Evolutionary conservation across 441 rosid species (phyloP), one percentile per base, ranked within the genome.

Genomic region (Iberis amara): DNA sequence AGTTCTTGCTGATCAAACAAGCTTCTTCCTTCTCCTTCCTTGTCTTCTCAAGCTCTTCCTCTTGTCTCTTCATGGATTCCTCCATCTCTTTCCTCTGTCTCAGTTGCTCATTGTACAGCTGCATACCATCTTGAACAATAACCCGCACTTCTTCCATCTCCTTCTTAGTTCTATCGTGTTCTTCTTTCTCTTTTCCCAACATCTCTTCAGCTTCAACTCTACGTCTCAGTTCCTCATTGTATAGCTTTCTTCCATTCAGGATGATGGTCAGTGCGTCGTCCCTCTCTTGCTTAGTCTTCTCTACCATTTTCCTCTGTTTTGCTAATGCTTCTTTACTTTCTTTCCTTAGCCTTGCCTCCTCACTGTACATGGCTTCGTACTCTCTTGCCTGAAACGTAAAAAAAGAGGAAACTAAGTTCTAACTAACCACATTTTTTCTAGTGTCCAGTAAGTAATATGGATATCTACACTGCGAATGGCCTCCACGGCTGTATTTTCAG

Each of bases 21-120:
- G 68, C 79, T 55, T 77, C 73, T 44, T 78, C 78, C 49, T 66
- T 67, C 66, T 73, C 70, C 32, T 52, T 55, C 76, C 59, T 79
- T 35, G 56, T 43, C 57, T 62, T 67, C 67, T 68, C 68, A 4
- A 55, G 49, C 6, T 67, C 70, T 37, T 73, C 76, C 64, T 49
- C 78, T 63, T 55, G 74, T 66, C 63, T 68, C 53, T 53, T 57
- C 39, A 68, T 35, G 15, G 30, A 39, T 51, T 58, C 79, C 60
- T 79, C 72, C 18, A 68, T 59, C 55, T 84, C 70, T 53, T 50
- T 77, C 75, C 75, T 64, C 32, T 37, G 70, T 42, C 66, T 68
- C 61, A 61, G 66, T 71, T 75, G 80, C 55, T 63, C 69, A 21
- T 44, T 37, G 61, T 59, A 66, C 23, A 66, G 50, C 52, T 47